Evolutionary conservation across 192 early-diverging fungal genomes (phyloP), one percentile per base, ranked within the genome.

Genomic region (Backusella australiensis): DNA sequence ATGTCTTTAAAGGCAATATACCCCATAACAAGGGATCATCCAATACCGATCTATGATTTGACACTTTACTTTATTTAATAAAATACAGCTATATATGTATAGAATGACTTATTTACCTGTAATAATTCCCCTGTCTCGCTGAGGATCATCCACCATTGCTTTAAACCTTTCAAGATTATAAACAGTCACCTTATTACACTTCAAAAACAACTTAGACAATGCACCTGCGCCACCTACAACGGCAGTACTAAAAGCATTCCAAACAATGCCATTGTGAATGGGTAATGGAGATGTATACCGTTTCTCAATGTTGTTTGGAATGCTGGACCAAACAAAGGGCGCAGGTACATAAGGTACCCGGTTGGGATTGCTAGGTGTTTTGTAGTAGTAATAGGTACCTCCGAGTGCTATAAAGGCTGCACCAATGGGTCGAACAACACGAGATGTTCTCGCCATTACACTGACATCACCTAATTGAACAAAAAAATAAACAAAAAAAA

Each of bases 11-110:
- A 11, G 92, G 92, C 70, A 95, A 75, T 6, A 88, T 78, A 32
- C 92, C 93, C 93, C 93, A 95, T 19, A 95, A 74, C 2, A 92
- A 42, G 3, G 93, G 93, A 72, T 95, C 93, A 35, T 95, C 93
- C 70, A 89, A 86, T 49, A 90, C 89, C 52, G 93, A 94, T 44
- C 83, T 66, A 81, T 94, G 93, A 81, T 94, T 94, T 6, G 92
- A 89, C 14, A 93, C 90, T 91, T 79, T 36, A 34, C 3, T 39
- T 35, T 38, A 19, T 69, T 69, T 69, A 34, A 67, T 19, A 36
- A 17, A 29, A 41, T 39, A 39, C 9, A 39, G 0, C 9, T 12
- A 7, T 39, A 39, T 39, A 39, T 8, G 42, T 21, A 69, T 2
- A 41, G n/a, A 41, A 41, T 23, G 8, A 1, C 38, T 15, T 21